phyloP scores from a whole-genome alignment of 148 eudicot species.

The Mesembryanthemum crystallinum region DNA sequence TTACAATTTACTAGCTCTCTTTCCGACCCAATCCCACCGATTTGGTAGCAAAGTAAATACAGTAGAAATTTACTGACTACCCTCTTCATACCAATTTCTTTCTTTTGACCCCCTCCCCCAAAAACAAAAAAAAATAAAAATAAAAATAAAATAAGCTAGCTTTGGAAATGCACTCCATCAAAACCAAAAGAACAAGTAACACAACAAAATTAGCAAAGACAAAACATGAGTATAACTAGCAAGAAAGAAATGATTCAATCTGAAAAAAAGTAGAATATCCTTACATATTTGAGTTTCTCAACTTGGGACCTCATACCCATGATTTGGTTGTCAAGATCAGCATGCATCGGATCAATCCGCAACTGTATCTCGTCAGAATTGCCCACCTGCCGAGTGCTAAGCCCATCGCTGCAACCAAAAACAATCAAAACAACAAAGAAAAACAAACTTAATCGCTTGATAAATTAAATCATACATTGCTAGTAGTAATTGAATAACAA shows the following conservation, averaged over 20 bases:
- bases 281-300: slow-evolving; percentile 63
- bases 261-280: background rate
- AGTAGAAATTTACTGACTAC: too few relatives aligned
- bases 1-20: too few relatives aligned
- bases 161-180: too few relatives aligned
- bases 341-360: slow-evolving; percentile 82
- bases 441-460: background rate
- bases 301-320: slow-evolving; percentile 77
- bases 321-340: slow-evolving; percentile 76
- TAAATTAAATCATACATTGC: background rate
- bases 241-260: background rate
- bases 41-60: too few relatives aligned
- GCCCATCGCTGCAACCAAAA: slow-evolving; percentile 61
- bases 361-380: slow-evolving; percentile 71
- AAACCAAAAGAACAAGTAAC: background rate
- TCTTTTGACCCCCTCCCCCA: too few relatives aligned
- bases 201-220: background rate
- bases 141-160: too few relatives aligned
- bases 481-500: background rate
- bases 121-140: too few relatives aligned
- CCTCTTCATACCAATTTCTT: too few relatives aligned
- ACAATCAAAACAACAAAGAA: background rate
- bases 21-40: too few relatives aligned
- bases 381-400: slow-evolving; percentile 63
- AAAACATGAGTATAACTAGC: background rate